Conservation (phyloP, 129 eudicot genomes). For the Centaurea solstitialis region DNA sequence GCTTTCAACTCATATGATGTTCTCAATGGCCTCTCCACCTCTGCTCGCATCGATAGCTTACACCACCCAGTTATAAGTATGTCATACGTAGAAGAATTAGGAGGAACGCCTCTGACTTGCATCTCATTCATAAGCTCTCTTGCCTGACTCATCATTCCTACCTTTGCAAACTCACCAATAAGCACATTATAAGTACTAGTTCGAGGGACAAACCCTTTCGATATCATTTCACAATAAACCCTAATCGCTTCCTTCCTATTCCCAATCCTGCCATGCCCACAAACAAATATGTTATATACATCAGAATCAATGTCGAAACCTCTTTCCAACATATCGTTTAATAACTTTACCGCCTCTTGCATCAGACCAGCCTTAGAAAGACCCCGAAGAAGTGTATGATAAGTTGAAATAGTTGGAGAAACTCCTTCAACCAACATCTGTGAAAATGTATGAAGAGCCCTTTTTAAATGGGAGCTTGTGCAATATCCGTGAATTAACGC, state of each 20-base stretch:
- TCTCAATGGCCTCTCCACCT: conserved; percentile 49
- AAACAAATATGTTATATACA: conserved; percentile 66
- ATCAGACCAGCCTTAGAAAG: conserved; percentile 58
- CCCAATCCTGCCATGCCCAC: conserved; percentile 70
- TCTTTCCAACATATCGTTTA: conserved; percentile 60
- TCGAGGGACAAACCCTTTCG: conserved; percentile 77
- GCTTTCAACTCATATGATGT: conserved; percentile 61
- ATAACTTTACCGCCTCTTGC: conserved; percentile 41
- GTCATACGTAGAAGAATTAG: conserved; percentile 84
- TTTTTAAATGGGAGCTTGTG: conserved; percentile 60
- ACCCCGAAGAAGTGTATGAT: conserved; percentile 70
- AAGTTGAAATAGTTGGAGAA: conserved; percentile 67
- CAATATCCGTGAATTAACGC: conserved; percentile 72
- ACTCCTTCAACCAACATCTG: conserved; percentile 66
- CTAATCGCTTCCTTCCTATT: conserved; percentile 76
- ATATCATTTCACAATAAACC: conserved; percentile 96
- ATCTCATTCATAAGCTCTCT: conserved; percentile 93
- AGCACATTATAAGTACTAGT: conserved; percentile 71
- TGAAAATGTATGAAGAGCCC: conserved; percentile 58
- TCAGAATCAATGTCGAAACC: conserved; percentile 60
- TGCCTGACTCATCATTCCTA: conserved; percentile 88
- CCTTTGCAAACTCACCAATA: conserved; percentile 74
- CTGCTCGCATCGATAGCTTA: conserved; percentile 49
- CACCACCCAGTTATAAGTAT: conserved; percentile 88
- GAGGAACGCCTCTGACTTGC: conserved; percentile 67